phyloP scores from a whole-genome alignment of 768 basidiomycete species.

The Mycena haematopus region DNA sequence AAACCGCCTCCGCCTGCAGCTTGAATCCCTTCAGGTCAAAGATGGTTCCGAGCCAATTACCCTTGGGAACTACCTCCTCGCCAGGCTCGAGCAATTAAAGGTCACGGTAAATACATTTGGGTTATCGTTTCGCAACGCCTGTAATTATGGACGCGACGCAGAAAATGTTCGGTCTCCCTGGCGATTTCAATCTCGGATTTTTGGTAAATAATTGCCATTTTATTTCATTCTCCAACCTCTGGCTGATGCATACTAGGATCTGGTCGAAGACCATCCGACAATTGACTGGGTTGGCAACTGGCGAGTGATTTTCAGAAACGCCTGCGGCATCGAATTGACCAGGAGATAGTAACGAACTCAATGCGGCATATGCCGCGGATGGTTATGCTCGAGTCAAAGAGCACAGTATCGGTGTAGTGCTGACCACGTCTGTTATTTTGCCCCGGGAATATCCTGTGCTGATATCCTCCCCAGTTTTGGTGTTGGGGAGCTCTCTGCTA shows the following conservation, averaged over 20 bases:
- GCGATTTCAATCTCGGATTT: slow-evolving; percentile 85
- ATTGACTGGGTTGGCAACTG: slow-evolving; percentile 92
- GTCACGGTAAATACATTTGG: slow-evolving; percentile 54
- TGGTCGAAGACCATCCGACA: slow-evolving; percentile 77
- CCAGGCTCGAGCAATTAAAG: slow-evolving; percentile 67
- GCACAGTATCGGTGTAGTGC: slow-evolving; percentile 69
- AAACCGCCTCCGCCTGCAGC: slow-evolving; percentile 51
- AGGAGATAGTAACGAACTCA: slow-evolving; percentile 76
- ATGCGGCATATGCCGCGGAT: slow-evolving; percentile 90
- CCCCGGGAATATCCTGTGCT: not conserved
- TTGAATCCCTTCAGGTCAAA: slow-evolving; percentile 47
- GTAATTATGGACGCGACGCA: slow-evolving; percentile 35
- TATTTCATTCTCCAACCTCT: no score
- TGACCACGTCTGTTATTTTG: slow-evolving; percentile 64
- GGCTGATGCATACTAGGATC: slow-evolving; percentile 39
- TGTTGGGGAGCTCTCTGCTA: slow-evolving; percentile 91
- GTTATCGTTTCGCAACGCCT: not conserved
- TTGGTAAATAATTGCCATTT: no score
- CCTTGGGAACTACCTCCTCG: slow-evolving; percentile 65
- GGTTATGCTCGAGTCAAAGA: slow-evolving; percentile 92
- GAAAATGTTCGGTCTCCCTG: slow-evolving; percentile 86
- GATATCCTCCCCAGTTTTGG: slow-evolving; percentile 64
- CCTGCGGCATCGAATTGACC: not conserved
- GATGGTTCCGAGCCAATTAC: slow-evolving; percentile 52
- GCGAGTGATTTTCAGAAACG: slow-evolving; percentile 41